Percentiles rank a stretch among this genome's conserved stretches.
phyloP scores from a whole-genome alignment of 139 green algal genomes.

The Yamagishiella unicocca region DNA sequence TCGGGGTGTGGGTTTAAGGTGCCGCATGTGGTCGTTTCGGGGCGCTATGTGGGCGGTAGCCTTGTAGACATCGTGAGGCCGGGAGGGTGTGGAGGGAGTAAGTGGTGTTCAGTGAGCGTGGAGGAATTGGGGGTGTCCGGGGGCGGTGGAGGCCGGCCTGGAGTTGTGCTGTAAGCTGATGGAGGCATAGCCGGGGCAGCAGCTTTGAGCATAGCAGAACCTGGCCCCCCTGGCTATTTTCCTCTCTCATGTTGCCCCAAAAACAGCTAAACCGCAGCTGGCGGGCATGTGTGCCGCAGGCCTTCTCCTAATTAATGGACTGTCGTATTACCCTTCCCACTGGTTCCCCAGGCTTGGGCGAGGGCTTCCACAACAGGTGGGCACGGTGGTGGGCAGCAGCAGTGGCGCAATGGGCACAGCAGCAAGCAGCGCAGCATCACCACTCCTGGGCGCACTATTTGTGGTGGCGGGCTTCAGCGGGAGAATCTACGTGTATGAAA shows the following conservation, averaged over 20 bases:
- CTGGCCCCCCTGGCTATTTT: not conserved
- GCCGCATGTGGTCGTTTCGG: no score
- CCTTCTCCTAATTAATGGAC: no score
- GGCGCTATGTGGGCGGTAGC: not conserved
- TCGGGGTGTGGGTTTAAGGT: not conserved
- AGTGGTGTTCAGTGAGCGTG: not conserved
- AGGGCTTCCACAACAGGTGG: not conserved
- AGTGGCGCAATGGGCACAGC: not conserved
- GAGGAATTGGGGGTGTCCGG: not conserved
- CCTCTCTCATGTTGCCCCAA: no score
- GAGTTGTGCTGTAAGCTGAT: not conserved
- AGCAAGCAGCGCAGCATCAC: no score
- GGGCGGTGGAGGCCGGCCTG: not conserved
- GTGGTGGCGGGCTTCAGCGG: slow-evolving; percentile 56
- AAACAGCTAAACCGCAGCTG: no score
- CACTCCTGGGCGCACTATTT: slow-evolving; percentile 43
- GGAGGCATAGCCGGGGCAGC: not conserved
- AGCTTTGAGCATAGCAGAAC: not conserved
- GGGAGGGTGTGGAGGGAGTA: not conserved
- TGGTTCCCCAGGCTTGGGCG: not conserved
- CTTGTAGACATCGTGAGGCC: not conserved
- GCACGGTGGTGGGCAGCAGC: not conserved
- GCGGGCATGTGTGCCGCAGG: not conserved
- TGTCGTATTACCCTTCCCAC: no score
- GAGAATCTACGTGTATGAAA: slow-evolving; percentile 50